A percentile compares a stretch with the other conserved stretches of the same genome.
Evolutionary conservation across 192 early-diverging fungal species (phyloP).

Genomic region (Diversispora epigaea): DNA sequence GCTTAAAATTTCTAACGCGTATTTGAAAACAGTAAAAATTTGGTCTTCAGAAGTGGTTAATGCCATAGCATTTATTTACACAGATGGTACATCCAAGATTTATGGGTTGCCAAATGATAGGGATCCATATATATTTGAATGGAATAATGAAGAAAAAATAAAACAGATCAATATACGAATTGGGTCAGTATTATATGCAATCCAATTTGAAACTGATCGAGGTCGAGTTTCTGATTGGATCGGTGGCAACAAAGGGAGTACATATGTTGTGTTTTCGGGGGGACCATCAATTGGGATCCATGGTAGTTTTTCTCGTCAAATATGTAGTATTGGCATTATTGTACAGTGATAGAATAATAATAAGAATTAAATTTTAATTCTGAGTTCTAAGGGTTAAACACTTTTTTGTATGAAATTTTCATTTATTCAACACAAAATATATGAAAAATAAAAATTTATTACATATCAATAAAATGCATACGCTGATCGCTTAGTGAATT

Average conservation of each 20-base stretch:
- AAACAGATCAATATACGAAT: neutral
- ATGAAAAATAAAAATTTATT: no score
- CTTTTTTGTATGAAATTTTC: no score
- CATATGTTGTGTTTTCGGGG: neutral
- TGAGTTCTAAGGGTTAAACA: neutral
- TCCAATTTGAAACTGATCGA: constrained; percentile 14
- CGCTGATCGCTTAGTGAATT: no score
- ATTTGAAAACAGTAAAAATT: neutral
- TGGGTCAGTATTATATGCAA: constrained; percentile 6
- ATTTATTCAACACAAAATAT: no score
- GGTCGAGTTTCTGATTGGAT: neutral
- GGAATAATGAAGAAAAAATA: neutral
- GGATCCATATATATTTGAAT: neutral
- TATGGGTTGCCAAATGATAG: neutral
- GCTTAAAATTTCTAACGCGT: neutral
- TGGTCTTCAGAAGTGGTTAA: constrained; percentile 17
- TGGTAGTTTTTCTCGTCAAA: constrained; percentile 20
- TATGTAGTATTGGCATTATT: constrained; percentile 18
- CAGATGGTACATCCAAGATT: neutral
- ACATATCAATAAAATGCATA: no score
- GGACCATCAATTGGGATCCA: neutral
- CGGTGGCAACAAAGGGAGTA: neutral
- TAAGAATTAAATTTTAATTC: neutral
- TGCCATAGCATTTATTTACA: constrained; percentile 5
- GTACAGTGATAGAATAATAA: neutral